Evolutionary conservation across 768 basidiomycete species (phyloP).

Genomic region (Auricularia cornea): DNA sequence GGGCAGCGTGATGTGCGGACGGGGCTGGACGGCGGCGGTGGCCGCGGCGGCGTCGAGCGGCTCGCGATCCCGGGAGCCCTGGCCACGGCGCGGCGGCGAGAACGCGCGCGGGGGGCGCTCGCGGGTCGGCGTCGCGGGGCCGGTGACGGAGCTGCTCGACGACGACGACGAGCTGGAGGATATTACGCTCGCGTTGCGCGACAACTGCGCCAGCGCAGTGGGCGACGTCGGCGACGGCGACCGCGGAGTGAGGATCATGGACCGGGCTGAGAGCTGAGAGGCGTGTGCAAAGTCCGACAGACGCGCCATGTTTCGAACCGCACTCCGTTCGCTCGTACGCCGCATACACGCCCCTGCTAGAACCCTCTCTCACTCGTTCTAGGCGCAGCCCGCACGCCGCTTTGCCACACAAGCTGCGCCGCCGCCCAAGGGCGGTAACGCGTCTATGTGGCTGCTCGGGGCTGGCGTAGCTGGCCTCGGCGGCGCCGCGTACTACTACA

Average conservation of each 20-base stretch:
- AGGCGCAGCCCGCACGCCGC: neutral
- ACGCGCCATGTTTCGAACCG: neutral
- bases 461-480: neutral
- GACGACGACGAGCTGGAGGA: slow-evolving; percentile 43
- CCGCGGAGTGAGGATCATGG: slow-evolving; percentile 1
- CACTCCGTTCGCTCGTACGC: neutral
- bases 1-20: neutral
- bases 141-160: slow-evolving; percentile 7
- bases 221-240: slow-evolving; percentile 6
- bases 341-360: neutral
- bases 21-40: slow-evolving; percentile 8
- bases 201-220: slow-evolving; percentile 48
- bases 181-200: slow-evolving; percentile 70
- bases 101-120: slow-evolving; percentile 8
- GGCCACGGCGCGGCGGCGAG: slow-evolving; percentile 1
- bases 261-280: neutral
- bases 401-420: neutral
- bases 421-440: neutral
- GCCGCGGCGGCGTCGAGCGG: neutral
- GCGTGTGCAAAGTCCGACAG: neutral
- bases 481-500: slow-evolving; percentile 10
- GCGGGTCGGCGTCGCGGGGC: slow-evolving; percentile 2
- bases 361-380: neutral
- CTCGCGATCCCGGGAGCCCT: neutral
- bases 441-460: neutral